These are phyloP conservation scores for Komagataea norvegica DNA, from an alignment of 1,139 yeast genomes.

Conservation along the genomic window DNA sequence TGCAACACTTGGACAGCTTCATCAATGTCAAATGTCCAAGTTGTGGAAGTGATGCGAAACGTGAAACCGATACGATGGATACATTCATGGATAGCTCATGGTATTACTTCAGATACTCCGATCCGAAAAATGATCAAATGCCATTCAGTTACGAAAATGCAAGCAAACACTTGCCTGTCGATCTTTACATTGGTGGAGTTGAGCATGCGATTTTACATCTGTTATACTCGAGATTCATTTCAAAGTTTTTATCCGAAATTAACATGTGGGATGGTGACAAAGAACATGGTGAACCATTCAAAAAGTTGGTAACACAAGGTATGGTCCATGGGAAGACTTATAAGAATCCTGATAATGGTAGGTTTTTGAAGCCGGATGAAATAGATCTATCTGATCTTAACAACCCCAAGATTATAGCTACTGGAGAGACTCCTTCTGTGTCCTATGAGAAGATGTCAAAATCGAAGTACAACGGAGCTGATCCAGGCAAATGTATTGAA, in stretches of 20 bases:
- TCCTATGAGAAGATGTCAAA: conserved; percentile 93
- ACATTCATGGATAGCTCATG: conserved; percentile 97
- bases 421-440: conserved; percentile 50
- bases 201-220: conserved; percentile 95
- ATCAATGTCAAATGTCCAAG: conserved; percentile 74
- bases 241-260: conserved; percentile 66
- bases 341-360: conserved; percentile 64
- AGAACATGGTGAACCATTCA: conserved; percentile 72
- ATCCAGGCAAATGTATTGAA: conserved; percentile 73
- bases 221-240: conserved; percentile 75
- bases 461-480: conserved; percentile 91
- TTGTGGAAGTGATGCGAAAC: conserved; percentile 67
- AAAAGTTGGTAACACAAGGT: conserved; percentile 82
- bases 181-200: conserved; percentile 88
- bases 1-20: conserved; percentile 65
- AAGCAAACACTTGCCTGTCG: conserved; percentile 67
- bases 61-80: conserved; percentile 98
- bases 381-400: conserved; percentile 39
- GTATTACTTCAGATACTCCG: conserved; percentile 86
- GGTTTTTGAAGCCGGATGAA: conserved; percentile 76
- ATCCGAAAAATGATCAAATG: conserved; percentile 50
- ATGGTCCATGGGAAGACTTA: conserved; percentile 95
- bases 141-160: conserved; percentile 57
- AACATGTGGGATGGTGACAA: conserved; percentile 55
- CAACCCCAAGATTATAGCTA: conserved; percentile 42